Evolutionary conservation across 2,329 filamentous ascomycete genomes (phyloP).

Genomic region (Penicillium sp.): DNA sequence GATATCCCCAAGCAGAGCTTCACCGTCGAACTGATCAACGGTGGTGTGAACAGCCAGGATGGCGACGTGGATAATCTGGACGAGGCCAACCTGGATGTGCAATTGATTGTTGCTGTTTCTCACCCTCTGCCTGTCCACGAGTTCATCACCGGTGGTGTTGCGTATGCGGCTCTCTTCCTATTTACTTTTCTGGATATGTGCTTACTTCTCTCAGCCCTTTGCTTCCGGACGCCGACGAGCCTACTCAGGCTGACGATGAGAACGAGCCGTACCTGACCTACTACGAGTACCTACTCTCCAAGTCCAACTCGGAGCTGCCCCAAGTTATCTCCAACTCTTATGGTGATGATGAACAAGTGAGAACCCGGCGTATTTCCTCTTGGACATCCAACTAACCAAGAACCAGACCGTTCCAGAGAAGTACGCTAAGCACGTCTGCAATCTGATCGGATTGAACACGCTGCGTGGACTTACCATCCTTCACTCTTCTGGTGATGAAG

Average conservation of each 20-base stretch:
- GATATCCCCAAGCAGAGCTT: constrained; percentile 42
- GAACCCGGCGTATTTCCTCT: no score
- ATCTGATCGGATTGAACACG: constrained; percentile 63
- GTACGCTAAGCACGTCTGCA: constrained; percentile 62
- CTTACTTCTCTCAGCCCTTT: constrained; percentile 39
- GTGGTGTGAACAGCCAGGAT: constrained; percentile 43
- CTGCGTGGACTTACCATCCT: constrained; percentile 65
- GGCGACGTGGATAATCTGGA: constrained; percentile 39
- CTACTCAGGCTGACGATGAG: constrained; percentile 42
- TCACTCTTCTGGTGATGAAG: constrained; percentile 58
- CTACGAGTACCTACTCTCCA: constrained; percentile 57
- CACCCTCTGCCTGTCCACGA: constrained; percentile 55
- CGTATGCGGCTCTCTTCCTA: no score
- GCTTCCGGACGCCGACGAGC: constrained; percentile 47
- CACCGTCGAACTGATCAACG: constrained; percentile 38
- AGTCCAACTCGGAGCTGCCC: constrained; percentile 52
- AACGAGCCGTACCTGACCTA: constrained; percentile 69
- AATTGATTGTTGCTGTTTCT: constrained; percentile 56
- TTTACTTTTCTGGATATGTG: no score
- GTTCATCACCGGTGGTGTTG: constrained; percentile 56
- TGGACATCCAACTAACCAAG: no score
- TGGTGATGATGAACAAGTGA: constrained; percentile 58
- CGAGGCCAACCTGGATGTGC: constrained; percentile 61
- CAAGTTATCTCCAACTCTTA: constrained; percentile 65
- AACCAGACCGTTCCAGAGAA: constrained; percentile 58